Evolutionary conservation across 1,284 basidiomycete species (phyloP), one percentile per base, ranked within the genome.

Genomic region (Leccinum laetum): DNA sequence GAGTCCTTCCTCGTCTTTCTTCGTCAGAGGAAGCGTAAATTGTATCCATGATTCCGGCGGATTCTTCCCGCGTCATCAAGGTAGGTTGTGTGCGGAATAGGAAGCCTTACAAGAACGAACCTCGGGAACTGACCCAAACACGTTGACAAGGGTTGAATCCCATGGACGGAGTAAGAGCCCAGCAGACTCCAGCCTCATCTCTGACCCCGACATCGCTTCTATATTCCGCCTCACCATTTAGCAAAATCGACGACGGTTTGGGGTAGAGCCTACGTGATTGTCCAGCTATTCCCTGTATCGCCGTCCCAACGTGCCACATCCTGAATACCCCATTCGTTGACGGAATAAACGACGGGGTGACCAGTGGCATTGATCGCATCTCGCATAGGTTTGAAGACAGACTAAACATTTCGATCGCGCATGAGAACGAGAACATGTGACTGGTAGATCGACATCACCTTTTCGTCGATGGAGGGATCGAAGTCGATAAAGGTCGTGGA

Each of bases 291-390:
- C 41, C 5, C 35, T 5, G 35, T 13, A 37, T 5, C 4, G 35
- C 35, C 5, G 11, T 37, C 4, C 35, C 35, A 37, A 13, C 81
- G 76, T 13, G 82, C 83, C 52, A 82, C 82, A 67, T 84, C 74
- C 64, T 77, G 73, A 39, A 83, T 77, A 53, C 83, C 83, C 84
- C 85, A 86, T 70, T 86, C 82, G 62, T 85, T 86, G 32, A 86
- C 78, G 8, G 84, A 82, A 69, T 83, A 87, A 3, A 86, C 75
- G 58, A 86, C 82, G 1, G 80, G 78, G 9, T 81, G 80, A 4
- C 79, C 80, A 0, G 83, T 84, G 0, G 77, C 78, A 9, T 18
- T 35, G 21, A 68, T 67, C 35, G 67, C 67, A 18, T 65, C 60
- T 53, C 60, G 61, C 67, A 68, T 68, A 16, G 4, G 37, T 9